These are phyloP conservation scores for Vanilla planifolia DNA, from an alignment of 106 monocot genomes.

Conservation along the genomic window DNA sequence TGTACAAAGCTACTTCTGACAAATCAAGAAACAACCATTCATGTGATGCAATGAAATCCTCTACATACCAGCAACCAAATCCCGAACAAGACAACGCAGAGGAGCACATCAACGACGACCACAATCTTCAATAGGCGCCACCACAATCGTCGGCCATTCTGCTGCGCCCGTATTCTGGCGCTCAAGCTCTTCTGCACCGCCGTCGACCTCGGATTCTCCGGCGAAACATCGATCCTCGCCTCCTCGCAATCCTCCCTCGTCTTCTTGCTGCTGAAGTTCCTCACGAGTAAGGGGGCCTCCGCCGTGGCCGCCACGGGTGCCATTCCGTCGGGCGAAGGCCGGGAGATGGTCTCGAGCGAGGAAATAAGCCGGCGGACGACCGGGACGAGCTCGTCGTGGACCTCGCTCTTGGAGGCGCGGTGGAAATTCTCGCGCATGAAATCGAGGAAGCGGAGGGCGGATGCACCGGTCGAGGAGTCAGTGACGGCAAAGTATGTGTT, in stretches of 20 bases:
- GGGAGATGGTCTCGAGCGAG: too few relatives aligned
- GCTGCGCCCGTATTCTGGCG: neutral
- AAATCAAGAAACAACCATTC: neutral
- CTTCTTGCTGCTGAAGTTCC: neutral
- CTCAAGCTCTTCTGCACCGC: constrained; percentile 4
- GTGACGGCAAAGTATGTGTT: constrained; percentile 7
- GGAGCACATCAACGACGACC: constrained; percentile 14
- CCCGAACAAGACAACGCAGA: constrained; percentile 33
- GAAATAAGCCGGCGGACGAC: neutral
- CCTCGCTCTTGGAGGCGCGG: neutral
- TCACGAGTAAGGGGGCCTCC: neutral
- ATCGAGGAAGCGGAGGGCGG: neutral
- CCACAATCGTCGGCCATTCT: constrained; percentile 11
- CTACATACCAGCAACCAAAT: constrained; percentile 35
- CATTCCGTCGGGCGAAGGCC: too few relatives aligned
- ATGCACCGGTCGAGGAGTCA: neutral
- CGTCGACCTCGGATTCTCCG: neutral
- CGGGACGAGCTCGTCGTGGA: neutral
- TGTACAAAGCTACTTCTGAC: neutral
- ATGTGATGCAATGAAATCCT: constrained; percentile 21
- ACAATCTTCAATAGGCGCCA: constrained; percentile 33
- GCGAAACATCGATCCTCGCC: neutral
- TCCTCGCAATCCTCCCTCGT: neutral
- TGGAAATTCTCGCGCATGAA: neutral
- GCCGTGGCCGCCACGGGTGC: neutral